Percentiles rank a stretch among this genome's conserved stretches.
Conservation (phyloP, 768 basidiomycete genomes). For the Lyophyllum decastes region DNA sequence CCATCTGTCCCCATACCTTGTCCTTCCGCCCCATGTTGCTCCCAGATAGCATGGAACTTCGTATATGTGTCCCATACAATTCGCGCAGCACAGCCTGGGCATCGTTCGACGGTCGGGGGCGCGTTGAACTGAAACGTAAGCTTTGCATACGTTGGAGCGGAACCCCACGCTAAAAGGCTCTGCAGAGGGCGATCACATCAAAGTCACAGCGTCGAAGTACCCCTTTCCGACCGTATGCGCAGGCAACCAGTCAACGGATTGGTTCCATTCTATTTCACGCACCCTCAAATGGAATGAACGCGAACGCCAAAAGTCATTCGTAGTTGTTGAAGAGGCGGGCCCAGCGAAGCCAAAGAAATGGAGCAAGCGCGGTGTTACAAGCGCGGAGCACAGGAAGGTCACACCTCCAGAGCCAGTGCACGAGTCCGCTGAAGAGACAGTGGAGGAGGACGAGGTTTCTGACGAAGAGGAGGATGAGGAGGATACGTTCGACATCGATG, state of each 20-base stretch:
- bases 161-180: slow-evolving; percentile 9
- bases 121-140: slow-evolving; percentile 94
- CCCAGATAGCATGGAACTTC: slow-evolving; percentile 97
- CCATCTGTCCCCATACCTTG: slow-evolving; percentile 97
- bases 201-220: slow-evolving; percentile 94
- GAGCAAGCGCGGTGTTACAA: slow-evolving; percentile 18
- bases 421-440: slow-evolving; percentile 14
- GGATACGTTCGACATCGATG: slow-evolving; percentile 89
- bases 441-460: slow-evolving; percentile 47
- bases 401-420: slow-evolving; percentile 16
- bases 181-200: slow-evolving; percentile 98
- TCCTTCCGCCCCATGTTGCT: slow-evolving; percentile 99
- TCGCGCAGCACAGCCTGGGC: slow-evolving; percentile 99
- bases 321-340: slow-evolving; percentile 94
- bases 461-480: slow-evolving; percentile 54
- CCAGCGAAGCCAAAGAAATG: slow-evolving; percentile 43
- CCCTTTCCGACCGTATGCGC: slow-evolving; percentile 99
- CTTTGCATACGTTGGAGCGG: slow-evolving; percentile 12
- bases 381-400: slow-evolving; percentile 12
- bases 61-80: slow-evolving; percentile 99
- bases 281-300: slow-evolving; percentile 99
- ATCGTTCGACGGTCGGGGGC: slow-evolving; percentile 95
- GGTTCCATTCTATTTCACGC: slow-evolving; percentile 96
- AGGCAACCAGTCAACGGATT: slow-evolving; percentile 96
- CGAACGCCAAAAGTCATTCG: slow-evolving; percentile 97